Evolutionary conservation across 116 monocot genomes (phyloP).

Genomic region (Dioscorea cayenensis): DNA sequence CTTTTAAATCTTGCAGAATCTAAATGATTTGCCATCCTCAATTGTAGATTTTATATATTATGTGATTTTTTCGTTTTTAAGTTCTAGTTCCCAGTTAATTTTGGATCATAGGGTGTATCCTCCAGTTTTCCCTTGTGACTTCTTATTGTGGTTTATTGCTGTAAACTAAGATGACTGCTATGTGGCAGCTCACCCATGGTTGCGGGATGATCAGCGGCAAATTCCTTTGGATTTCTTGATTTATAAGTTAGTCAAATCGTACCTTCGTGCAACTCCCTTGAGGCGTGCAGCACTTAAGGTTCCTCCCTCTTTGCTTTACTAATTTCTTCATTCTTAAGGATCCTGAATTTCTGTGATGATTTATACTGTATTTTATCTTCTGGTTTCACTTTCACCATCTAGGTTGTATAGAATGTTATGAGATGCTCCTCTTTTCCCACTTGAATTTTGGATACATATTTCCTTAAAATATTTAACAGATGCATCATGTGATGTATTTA

Average conservation of each 20-base stretch:
- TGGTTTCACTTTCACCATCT: too few species aligned
- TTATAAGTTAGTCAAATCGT: constrained; percentile 78
- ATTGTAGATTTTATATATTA: neutral
- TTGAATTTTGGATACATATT: too few species aligned
- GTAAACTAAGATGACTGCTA: neutral
- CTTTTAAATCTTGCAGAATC: neutral
- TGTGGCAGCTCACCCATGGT: constrained; percentile 87
- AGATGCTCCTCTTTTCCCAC: too few species aligned
- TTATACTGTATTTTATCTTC: too few species aligned
- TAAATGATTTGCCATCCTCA: neutral
- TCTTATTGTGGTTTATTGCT: neutral
- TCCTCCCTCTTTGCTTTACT: neutral
- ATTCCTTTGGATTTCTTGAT: constrained; percentile 75
- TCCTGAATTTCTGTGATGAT: neutral
- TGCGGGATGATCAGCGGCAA: constrained; percentile 54
- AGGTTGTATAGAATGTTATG: too few species aligned
- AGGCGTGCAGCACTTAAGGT: constrained; percentile 89
- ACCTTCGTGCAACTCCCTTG: constrained; percentile 75
- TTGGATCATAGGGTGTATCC: neutral
- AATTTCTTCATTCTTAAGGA: neutral
- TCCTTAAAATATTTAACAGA: too few species aligned
- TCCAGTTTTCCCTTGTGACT: neutral
- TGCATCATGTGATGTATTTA: too few species aligned
- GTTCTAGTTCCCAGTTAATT: neutral
- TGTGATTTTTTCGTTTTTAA: neutral